phyloP scores from a whole-genome alignment of 2,329 filamentous ascomycete genomes.

The Coniochaeta sp. region DNA sequence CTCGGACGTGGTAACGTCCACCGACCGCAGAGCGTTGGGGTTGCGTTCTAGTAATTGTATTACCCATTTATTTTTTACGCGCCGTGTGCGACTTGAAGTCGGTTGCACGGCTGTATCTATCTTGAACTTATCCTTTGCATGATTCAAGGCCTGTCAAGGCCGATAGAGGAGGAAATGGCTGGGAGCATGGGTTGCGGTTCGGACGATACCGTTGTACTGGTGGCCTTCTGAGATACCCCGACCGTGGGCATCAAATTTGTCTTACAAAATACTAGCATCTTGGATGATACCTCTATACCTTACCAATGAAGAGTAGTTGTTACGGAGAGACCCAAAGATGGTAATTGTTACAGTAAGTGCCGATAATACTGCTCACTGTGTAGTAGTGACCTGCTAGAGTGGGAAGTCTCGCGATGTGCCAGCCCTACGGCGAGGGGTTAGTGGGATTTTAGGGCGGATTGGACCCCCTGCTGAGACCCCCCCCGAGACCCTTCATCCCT shows the following conservation, averaged over 20 bases:
- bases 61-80: neutral
- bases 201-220: neutral
- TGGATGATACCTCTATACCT: neutral
- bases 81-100: neutral
- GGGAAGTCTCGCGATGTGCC: too few relatives aligned
- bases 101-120: neutral
- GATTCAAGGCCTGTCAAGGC: neutral
- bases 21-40: constrained; percentile 34
- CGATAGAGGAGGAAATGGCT: neutral
- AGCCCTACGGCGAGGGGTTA: too few relatives aligned
- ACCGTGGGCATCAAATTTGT: neutral
- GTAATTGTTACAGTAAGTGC: too few relatives aligned
- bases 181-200: neutral
- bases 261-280: neutral
- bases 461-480: neutral
- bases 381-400: too few relatives aligned
- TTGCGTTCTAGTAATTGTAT: constrained; percentile 28
- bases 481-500: neutral
- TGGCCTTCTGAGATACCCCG: neutral
- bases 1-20: constrained; percentile 8
- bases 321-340: too few relatives aligned
- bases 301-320: too few relatives aligned
- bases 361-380: too few relatives aligned
- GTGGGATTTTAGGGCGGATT: neutral
- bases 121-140: neutral